These are phyloP conservation scores for Trametes cingulata DNA, from an alignment of 768 basidiomycete species.

Conservation along the genomic window DNA sequence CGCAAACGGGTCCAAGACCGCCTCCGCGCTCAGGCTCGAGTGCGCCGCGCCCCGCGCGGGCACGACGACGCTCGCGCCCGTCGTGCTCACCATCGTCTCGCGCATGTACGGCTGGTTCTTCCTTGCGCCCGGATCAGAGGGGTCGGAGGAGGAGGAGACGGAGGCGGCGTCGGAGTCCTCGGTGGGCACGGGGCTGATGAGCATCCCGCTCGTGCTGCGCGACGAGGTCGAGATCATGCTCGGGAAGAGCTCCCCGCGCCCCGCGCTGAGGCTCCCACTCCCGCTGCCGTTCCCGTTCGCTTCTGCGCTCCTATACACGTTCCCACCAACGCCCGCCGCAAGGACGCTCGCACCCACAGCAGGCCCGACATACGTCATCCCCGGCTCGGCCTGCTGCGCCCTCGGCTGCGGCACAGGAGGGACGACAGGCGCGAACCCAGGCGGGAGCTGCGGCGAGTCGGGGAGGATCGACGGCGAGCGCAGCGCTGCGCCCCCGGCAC, in stretches of 20 bases:
- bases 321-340: too few relatives aligned
- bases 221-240: conserved; percentile 19
- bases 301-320: too few relatives aligned
- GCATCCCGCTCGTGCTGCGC: conserved; percentile 14
- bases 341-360: not conserved
- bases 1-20: conserved; percentile 15
- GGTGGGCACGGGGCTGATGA: conserved; percentile 12
- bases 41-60: not conserved
- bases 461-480: conserved; percentile 12
- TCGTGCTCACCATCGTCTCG: conserved; percentile 15
- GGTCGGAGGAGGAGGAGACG: too few relatives aligned
- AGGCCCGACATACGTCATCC: conserved; percentile 4
- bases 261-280: conserved; percentile 2
- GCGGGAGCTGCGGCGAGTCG: conserved; percentile 14
- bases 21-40: conserved; percentile 18
- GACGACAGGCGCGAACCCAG: not conserved
- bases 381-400: not conserved
- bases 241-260: conserved; percentile 17
- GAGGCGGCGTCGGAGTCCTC: not conserved
- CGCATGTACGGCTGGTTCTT: conserved; percentile 7
- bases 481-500: too few relatives aligned
- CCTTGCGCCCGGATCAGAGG: not conserved
- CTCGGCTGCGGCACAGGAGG: too few relatives aligned
- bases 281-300: not conserved
- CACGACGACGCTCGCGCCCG: conserved; percentile 11